Evolutionary conservation across 257 asterid species (phyloP), one percentile per base, ranked within the genome.

Genomic region (Plectranthus barbatus): DNA sequence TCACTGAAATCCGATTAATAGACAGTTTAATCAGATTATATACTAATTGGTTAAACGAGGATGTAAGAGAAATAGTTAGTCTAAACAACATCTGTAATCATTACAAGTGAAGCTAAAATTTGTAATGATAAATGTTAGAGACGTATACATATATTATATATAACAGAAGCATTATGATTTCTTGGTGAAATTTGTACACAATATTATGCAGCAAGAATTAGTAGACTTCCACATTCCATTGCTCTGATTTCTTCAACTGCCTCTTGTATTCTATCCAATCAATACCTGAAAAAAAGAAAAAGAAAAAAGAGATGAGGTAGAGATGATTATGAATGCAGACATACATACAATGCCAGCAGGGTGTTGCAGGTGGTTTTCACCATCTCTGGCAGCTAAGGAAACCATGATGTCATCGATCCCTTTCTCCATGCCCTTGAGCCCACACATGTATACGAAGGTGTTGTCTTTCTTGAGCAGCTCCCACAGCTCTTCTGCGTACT

Each of bases 221-320:
- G 91, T 92, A 92, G 64, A 92, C 99, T 82, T 92, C 99, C 76
- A 92, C 99, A 62, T 92, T 92, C 99, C 99, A 92, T 75, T 86
- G 95, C 77, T 79, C 97, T 47, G 71, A 83, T 62, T 41, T 92
- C 91, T 92, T 92, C 95, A 92, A 74, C 76, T 76, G 82, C 80
- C 73, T 85, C 54, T 82, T 92, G 86, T 89, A 89, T 17, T 92
- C 97, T 31, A 72, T 3, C 99, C 99, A 92, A 26, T 83, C 96
- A 9, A 92, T 79, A 9, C 99, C 99, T 92, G 76, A n/a, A n/a
- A n/a, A n/a, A n/a, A n/a, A 0, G 66, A 54, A 50, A 10, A 9
- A 5, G 36, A 21, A 37, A 5, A 42, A 11, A 11, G 10, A 33
- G n/a, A 18, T 56, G 62, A 8, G 44, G 24, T 18, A 46, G 34